Evolutionary conservation across 176 grass and related monocot genomes (phyloP).

Genomic region (Lolium multiflorum): DNA sequence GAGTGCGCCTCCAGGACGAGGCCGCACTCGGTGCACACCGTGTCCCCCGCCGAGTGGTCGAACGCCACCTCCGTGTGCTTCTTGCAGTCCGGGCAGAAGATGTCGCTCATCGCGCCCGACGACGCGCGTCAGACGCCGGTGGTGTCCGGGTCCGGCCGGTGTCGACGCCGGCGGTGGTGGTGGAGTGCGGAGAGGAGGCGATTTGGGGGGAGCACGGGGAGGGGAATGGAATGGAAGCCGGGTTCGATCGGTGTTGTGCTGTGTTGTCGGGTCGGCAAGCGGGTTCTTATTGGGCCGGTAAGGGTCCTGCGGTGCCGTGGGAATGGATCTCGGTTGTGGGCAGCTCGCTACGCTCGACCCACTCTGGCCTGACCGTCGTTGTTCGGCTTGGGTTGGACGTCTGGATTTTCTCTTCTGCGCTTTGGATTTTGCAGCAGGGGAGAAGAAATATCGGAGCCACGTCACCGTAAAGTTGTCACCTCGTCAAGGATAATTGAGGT

Average conservation of each 20-base stretch:
- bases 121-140: no score
- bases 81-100: conserved; percentile 93
- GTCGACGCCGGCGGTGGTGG: no score
- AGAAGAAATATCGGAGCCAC: neutral
- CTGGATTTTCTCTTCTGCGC: neutral
- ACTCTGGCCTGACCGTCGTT: neutral
- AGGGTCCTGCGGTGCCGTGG: neutral
- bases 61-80: conserved; percentile 86
- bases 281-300: conserved; percentile 30
- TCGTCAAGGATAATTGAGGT: no score
- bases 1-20: conserved; percentile 88
- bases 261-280: neutral
- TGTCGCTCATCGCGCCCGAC: conserved; percentile 61
- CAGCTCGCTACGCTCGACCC: neutral
- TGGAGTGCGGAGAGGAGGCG: neutral
- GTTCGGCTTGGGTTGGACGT: neutral
- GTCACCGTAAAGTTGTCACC: neutral
- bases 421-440: neutral
- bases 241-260: neutral
- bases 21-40: conserved; percentile 90
- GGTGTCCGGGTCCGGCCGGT: no score
- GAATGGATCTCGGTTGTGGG: neutral
- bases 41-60: conserved; percentile 92
- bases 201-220: neutral
- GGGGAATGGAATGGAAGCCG: neutral